Evolutionary conservation across 768 basidiomycete genomes (phyloP).

Genomic region (Podaxis mareebaensis): DNA sequence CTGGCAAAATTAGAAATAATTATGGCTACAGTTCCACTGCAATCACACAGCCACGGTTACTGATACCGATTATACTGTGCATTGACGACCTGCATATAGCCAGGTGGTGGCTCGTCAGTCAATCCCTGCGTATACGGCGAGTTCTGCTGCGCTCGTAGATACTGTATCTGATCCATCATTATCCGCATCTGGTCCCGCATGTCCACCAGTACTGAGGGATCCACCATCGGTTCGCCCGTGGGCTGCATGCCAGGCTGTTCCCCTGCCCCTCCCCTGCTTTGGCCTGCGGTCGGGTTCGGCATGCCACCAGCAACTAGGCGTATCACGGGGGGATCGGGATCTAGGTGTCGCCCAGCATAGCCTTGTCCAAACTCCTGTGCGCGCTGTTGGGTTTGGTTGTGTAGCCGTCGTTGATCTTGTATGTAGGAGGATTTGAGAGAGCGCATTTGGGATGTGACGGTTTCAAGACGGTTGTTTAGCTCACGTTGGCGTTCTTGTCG

Average conservation of each 20-base stretch:
- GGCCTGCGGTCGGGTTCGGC: background rate
- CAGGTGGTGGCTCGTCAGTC: slow-evolving; percentile 33
- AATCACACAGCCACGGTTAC: too few relatives aligned
- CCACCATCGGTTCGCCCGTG: background rate
- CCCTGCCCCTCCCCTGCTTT: background rate
- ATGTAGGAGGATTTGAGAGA: slow-evolving; percentile 1
- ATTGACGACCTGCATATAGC: slow-evolving; percentile 21
- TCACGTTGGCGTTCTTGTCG: background rate
- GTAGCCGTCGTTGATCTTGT: background rate
- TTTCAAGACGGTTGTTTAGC: background rate
- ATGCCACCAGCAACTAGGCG: slow-evolving; percentile 1
- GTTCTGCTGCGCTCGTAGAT: slow-evolving; percentile 28
- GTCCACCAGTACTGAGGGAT: slow-evolving; percentile 19
- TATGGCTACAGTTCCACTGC: background rate
- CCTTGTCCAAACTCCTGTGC: slow-evolving; percentile 11
- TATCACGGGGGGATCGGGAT: background rate
- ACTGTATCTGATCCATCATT: slow-evolving; percentile 29
- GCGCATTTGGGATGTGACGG: slow-evolving; percentile 1
- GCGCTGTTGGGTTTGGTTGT: background rate
- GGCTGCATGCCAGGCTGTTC: background rate
- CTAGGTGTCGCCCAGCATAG: background rate
- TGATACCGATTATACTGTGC: background rate
- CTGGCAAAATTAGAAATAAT: background rate
- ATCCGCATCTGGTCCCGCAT: slow-evolving; percentile 28
- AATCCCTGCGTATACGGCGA: slow-evolving; percentile 32